These are phyloP conservation scores for Sphaerostilbella broomeana DNA, from an alignment of 2,329 filamentous ascomycete species.

Conservation along the genomic window DNA sequence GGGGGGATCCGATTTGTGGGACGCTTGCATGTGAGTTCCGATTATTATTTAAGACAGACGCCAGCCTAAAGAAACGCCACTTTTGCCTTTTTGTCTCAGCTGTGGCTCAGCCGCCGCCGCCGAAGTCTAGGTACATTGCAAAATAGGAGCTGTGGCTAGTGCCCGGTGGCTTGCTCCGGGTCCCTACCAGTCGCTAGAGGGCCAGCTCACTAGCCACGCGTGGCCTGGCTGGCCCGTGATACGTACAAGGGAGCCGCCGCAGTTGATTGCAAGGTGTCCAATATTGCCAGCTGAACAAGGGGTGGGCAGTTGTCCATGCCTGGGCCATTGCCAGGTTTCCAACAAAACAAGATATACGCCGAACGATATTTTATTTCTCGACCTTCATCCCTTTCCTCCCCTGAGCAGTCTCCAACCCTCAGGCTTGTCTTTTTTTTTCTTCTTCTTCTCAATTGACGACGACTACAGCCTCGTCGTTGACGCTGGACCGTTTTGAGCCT, in stretches of 20 bases:
- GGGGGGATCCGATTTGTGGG: too few relatives aligned
- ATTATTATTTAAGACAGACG: not conserved
- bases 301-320: too few relatives aligned
- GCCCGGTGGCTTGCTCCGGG: not conserved
- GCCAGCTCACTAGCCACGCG: conserved; percentile 7
- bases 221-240: conserved; percentile 1
- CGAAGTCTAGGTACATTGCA: too few relatives aligned
- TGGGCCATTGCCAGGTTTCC: too few relatives aligned
- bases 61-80: not conserved
- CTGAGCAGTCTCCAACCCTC: conserved; percentile 18
- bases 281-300: conserved; percentile 13
- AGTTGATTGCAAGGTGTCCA: conserved; percentile 14
- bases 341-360: too few relatives aligned
- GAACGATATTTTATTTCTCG: too few relatives aligned
- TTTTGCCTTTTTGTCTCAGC: too few relatives aligned
- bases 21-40: conserved; percentile 13
- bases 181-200: not conserved
- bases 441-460: conserved; percentile 22
- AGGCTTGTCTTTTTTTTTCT: conserved; percentile 17
- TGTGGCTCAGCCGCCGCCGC: conserved; percentile 8
- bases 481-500: conserved; percentile 23
- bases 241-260: too few relatives aligned
- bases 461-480: conserved; percentile 17
- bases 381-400: conserved; percentile 19
- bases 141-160: conserved; percentile 11